Evolutionary conservation across 2,329 filamentous ascomycete species (phyloP).

Genomic region (Capronia coronata): DNA sequence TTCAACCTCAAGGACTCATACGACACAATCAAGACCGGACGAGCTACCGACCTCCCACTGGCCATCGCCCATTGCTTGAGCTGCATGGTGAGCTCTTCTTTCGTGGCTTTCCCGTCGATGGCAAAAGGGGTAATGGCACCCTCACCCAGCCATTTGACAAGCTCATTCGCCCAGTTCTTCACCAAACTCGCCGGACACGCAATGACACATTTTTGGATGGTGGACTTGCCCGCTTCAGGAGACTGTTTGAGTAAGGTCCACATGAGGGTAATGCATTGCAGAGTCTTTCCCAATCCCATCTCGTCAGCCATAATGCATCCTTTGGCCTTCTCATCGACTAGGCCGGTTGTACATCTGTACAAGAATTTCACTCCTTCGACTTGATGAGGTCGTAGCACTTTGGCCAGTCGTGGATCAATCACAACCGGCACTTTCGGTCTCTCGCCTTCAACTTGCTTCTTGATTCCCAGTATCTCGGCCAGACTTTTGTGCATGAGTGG

Average conservation of each 20-base stretch:
- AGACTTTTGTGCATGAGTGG: slow-evolving; percentile 90
- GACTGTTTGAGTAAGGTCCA: slow-evolving; percentile 97
- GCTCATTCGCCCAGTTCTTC: slow-evolving; percentile 94
- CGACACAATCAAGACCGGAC: slow-evolving; percentile 93
- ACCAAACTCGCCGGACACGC: slow-evolving; percentile 95
- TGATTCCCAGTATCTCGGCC: slow-evolving; percentile 88
- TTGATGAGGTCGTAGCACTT: slow-evolving; percentile 91
- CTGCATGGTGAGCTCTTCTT: slow-evolving; percentile 84
- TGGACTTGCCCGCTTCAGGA: slow-evolving; percentile 84
- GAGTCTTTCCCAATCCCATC: slow-evolving; percentile 94
- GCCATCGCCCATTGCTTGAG: slow-evolving; percentile 92
- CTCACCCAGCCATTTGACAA: slow-evolving; percentile 90
- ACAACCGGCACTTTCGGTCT: slow-evolving; percentile 91
- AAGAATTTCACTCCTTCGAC: slow-evolving; percentile 97
- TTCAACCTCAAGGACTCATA: slow-evolving; percentile 94
- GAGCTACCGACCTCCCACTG: slow-evolving; percentile 77
- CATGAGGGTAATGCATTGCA: slow-evolving; percentile 93
- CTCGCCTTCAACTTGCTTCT: slow-evolving; percentile 73
- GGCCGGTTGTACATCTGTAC: slow-evolving; percentile 88
- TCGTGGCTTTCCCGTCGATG: slow-evolving; percentile 91
- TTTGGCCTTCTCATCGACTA: slow-evolving; percentile 88
- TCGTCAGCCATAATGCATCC: slow-evolving; percentile 99
- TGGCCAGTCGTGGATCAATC: slow-evolving; percentile 82
- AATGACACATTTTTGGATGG: slow-evolving; percentile 94
- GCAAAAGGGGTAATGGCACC: slow-evolving; percentile 90